Evolutionary conservation across 2,329 filamentous ascomycete genomes (phyloP).

Genomic region (Cladosporium phlei): DNA sequence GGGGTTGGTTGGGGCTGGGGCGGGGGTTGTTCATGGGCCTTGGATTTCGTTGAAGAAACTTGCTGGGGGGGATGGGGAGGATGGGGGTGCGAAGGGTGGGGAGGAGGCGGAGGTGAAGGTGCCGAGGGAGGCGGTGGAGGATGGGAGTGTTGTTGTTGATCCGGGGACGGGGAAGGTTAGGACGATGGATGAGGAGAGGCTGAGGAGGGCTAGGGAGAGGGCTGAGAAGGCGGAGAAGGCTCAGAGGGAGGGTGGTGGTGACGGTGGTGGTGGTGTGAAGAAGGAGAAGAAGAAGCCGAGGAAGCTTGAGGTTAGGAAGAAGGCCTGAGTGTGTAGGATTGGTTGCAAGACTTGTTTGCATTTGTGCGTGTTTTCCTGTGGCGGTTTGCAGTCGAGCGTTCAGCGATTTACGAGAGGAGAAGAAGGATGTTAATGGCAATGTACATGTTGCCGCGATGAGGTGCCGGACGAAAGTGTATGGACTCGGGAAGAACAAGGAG

Average conservation of each 20-base stretch:
- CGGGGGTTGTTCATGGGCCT: constrained; percentile 40
- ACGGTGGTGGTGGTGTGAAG: not conserved
- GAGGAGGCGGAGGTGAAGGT: constrained; percentile 15
- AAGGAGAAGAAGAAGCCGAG: constrained; percentile 12
- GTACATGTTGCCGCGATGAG: too few relatives aligned
- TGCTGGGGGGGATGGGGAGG: not conserved
- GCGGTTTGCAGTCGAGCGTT: too few relatives aligned
- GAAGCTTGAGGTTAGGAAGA: constrained; percentile 10
- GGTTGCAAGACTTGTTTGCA: too few relatives aligned
- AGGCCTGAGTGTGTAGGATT: too few relatives aligned
- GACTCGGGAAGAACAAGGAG: too few relatives aligned
- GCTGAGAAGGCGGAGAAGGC: constrained; percentile 2
- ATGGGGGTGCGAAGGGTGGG: constrained; percentile 14
- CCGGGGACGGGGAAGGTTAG: constrained; percentile 3
- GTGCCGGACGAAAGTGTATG: too few relatives aligned
- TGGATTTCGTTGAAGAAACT: constrained; percentile 37
- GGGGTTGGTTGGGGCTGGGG: constrained; percentile 37
- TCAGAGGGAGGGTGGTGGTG: not conserved
- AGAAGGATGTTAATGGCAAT: too few relatives aligned
- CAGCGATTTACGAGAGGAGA: too few relatives aligned
- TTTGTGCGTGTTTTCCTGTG: too few relatives aligned
- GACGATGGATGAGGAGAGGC: constrained; percentile 1
- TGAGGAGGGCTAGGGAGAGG: constrained; percentile 7
- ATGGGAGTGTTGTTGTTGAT: constrained; percentile 11
- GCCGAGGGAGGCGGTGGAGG: constrained; percentile 7